Evolutionary conservation across 345 rosid species (phyloP).

Genomic region (Camelina hispida): DNA sequence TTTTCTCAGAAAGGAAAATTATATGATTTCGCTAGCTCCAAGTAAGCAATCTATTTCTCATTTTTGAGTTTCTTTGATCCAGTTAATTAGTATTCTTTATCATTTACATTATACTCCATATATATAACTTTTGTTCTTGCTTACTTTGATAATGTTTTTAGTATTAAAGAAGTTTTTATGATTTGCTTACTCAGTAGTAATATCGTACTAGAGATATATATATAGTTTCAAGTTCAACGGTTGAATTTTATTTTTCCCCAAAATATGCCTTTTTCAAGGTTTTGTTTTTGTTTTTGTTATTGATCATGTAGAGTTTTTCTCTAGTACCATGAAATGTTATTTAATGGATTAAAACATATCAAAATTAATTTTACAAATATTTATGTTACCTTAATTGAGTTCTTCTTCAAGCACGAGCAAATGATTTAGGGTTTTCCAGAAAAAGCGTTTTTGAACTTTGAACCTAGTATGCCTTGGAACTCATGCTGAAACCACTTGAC

Average conservation of each 20-base stretch:
- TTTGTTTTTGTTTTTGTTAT: background rate
- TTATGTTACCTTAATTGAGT: slow-evolving; percentile 2
- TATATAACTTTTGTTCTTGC: no score
- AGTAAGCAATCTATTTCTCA: slow-evolving; percentile 37
- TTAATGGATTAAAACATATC: background rate
- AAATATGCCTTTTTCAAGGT: slow-evolving; percentile 22
- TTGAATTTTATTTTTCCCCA: slow-evolving; percentile 1
- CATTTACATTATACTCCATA: no score
- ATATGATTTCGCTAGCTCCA: slow-evolving; percentile 52
- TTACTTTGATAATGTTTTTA: no score
- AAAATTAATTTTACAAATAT: background rate
- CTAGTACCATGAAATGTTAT: background rate
- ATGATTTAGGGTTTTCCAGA: slow-evolving; percentile 26
- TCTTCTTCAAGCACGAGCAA: slow-evolving; percentile 5
- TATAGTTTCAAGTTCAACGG: background rate
- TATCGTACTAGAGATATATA: background rate
- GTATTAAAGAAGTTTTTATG: no score
- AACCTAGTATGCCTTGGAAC: slow-evolving; percentile 36
- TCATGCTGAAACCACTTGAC: slow-evolving; percentile 30
- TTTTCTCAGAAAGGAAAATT: slow-evolving; percentile 57
- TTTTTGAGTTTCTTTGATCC: background rate
- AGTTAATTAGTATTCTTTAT: background rate
- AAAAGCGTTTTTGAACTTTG: slow-evolving; percentile 25
- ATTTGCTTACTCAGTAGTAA: background rate
- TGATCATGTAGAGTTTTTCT: background rate